These are phyloP conservation scores for Schizochytrium sp. DNA, from an alignment of 108 stramenopile species.

Conservation along the genomic window DNA sequence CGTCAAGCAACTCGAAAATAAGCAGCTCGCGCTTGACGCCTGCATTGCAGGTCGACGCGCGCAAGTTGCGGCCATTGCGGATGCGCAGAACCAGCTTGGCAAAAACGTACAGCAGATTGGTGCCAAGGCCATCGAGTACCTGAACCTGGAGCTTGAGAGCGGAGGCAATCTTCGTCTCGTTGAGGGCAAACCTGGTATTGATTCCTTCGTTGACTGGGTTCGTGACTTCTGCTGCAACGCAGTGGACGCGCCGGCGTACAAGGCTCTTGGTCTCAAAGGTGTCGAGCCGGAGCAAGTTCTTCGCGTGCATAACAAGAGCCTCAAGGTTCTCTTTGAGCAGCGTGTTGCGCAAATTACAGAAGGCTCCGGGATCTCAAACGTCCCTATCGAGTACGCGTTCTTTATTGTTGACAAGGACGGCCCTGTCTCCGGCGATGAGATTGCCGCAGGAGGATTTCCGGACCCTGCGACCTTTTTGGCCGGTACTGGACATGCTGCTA, in stretches of 20 bases:
- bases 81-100: not conserved
- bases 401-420: not conserved
- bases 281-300: conserved; percentile 32
- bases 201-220: conserved; percentile 24
- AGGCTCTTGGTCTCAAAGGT: not conserved
- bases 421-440: not conserved
- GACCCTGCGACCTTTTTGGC: not conserved
- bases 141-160: conserved; percentile 41
- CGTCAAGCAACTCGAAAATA: not conserved
- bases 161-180: conserved; percentile 47
- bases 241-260: conserved; percentile 7
- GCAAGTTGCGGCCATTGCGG: not conserved
- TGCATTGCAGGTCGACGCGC: not conserved
- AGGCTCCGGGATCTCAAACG: not conserved
- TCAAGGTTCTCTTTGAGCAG: conserved; percentile 32
- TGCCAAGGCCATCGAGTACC: not conserved
- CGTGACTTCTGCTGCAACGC: not conserved
- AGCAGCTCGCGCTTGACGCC: not conserved
- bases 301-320: conserved; percentile 41
- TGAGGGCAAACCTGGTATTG: conserved; percentile 29
- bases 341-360: not conserved
- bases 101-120: not conserved
- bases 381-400: not conserved
- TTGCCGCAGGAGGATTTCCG: not conserved
- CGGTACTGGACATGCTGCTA: not conserved